Conservation (phyloP, 192 early-diverging fungal genomes). For the Coemansia sp. region DNA sequence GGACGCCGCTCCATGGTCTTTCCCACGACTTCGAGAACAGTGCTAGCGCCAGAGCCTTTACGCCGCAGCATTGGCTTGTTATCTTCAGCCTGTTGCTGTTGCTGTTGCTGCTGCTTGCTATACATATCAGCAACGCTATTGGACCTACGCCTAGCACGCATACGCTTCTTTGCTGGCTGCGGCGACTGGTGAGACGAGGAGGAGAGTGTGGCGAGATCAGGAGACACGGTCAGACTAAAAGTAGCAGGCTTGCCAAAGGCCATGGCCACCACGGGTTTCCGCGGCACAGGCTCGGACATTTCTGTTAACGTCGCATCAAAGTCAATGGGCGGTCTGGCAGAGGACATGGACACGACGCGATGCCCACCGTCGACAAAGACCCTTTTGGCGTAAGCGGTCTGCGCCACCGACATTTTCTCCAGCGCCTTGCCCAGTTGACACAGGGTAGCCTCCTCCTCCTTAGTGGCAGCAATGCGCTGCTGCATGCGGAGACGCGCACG, state of each 20-base stretch:
- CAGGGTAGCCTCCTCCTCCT: not conserved
- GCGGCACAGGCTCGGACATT: not conserved
- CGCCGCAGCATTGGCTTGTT: too few species aligned
- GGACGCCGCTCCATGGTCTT: constrained; percentile 48
- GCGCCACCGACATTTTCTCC: constrained; percentile 21
- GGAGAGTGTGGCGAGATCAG: constrained; percentile 1
- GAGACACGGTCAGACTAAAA: constrained; percentile 27
- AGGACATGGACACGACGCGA: constrained; percentile 15
- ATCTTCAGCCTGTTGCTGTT: too few species aligned
- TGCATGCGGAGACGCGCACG: constrained; percentile 36
- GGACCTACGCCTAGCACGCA: constrained; percentile 43
- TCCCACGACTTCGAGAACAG: constrained; percentile 45
- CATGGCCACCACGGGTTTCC: too few species aligned
- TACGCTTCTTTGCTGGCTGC: constrained; percentile 42
- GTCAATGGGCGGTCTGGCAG: not conserved
- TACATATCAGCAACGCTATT: constrained; percentile 41
- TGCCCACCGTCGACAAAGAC: constrained; percentile 27
- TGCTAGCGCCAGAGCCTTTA: constrained; percentile 43
- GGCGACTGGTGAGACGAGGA: not conserved
- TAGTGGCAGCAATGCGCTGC: not conserved
- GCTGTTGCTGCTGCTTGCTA: too few species aligned
- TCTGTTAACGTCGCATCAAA: constrained; percentile 40
- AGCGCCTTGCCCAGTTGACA: too few species aligned
- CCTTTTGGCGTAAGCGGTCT: constrained; percentile 38
- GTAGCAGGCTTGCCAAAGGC: constrained; percentile 51